Evolutionary conservation across 1,284 basidiomycete species (phyloP), one percentile per base, ranked within the genome.

Genomic region (Volvariella volvacea): DNA sequence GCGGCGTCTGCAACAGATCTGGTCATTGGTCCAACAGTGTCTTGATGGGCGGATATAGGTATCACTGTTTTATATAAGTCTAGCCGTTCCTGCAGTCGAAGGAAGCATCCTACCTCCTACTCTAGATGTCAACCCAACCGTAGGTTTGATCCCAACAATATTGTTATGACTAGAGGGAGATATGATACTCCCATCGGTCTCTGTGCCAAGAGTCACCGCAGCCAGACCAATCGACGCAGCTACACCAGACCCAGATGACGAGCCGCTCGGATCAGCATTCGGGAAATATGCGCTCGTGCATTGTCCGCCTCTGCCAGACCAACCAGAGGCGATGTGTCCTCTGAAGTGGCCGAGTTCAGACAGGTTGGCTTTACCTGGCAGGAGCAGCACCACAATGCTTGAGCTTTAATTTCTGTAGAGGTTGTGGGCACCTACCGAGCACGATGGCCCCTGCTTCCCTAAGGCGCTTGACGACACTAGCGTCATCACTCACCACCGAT

Each of bases 401-500:
- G 6, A 28, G 12, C 6, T 28, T 28, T 28, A 6, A 28, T 12
- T 6, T 28, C 25, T 28, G 25, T 15, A 41, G 22, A 20, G 45
- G 39, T 9, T 7, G 16, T 3, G 28, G 30, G 21, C 46, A 30
- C 19, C n/a, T n/a, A 67, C 73, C 81, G 17, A 87, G 64, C 14
- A 87, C 68, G 50, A 88, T 78, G 1, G 83, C 83, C 2, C 84
- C 84, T 3, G 83, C 83, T 37, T 64, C 66, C 1, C 83, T 70
- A 7, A 87, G 68, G 25, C 68, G 71, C 36, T 73, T 74, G 0
- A 80, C 74, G 2, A 83, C 76, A 0, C 72, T 73, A 2, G 83
- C 76, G 54, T 87, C 83, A 14, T 73, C 67, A 0, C 78, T 77
- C 3, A 82, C 74, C 31, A 83, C 58, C 0, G 79, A 81, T 2